phyloP scores from a whole-genome alignment of 352 stramenopile species.

The Pythium brachiatum region DNA sequence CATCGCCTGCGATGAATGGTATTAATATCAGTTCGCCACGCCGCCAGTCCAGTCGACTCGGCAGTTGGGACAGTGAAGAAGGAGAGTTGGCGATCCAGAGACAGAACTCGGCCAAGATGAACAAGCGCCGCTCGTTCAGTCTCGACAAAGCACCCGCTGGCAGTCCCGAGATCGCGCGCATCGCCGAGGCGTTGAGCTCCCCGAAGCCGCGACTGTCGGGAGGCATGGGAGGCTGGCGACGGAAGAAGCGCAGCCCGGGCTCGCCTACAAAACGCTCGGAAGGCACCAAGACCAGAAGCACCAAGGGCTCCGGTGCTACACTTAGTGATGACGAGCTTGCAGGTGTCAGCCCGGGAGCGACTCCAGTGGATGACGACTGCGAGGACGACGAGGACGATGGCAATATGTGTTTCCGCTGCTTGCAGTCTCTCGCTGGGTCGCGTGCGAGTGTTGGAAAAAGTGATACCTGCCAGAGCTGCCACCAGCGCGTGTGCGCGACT shows the following conservation, averaged over 20 bases:
- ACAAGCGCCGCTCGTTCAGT: conserved; percentile 24
- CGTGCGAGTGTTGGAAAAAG: not conserved
- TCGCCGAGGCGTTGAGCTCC: not conserved
- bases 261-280: conserved; percentile 1
- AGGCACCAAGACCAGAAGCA: not conserved
- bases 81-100: conserved; percentile 12
- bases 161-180: not conserved
- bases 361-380: conserved; percentile 21
- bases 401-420: conserved; percentile 62
- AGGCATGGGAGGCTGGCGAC: conserved; percentile 9
- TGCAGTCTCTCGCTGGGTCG: conserved; percentile 27
- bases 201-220: conserved; percentile 9
- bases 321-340: conserved; percentile 18
- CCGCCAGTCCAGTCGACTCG: conserved; percentile 13
- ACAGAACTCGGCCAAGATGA: conserved; percentile 4
- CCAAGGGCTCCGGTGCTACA: not conserved
- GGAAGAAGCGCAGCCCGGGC: conserved; percentile 12
- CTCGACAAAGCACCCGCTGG: conserved; percentile 15
- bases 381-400: conserved; percentile 53
- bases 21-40: conserved; percentile 8
- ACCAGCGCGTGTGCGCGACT: conserved; percentile 57
- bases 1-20: not conserved
- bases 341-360: not conserved
- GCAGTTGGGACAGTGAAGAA: conserved; percentile 21
- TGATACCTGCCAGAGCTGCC: conserved; percentile 46